These are phyloP conservation scores for Bretschneidera sinensis DNA, from an alignment of 345 rosid species.

Conservation along the genomic window DNA sequence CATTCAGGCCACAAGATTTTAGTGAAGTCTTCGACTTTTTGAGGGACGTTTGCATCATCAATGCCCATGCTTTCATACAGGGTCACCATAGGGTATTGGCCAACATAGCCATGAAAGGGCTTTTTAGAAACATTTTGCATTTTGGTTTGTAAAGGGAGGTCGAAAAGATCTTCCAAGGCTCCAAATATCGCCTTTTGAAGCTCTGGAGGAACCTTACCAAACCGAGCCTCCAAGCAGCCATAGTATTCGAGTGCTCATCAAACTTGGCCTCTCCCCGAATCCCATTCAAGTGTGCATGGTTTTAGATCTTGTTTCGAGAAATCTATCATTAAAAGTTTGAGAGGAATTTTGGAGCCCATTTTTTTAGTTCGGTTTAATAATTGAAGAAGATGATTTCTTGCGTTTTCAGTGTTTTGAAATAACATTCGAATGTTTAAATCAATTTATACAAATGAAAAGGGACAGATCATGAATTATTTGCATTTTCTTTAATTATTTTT, in stretches of 20 bases:
- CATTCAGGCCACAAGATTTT: conserved; percentile 48
- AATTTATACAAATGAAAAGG: no score
- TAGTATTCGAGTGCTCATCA: conserved; percentile 44
- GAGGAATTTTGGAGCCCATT: conserved; percentile 38
- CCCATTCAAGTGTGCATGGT: conserved; percentile 44
- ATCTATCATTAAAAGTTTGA: conserved; percentile 36
- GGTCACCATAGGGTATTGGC: conserved; percentile 50
- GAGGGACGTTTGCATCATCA: conserved; percentile 33
- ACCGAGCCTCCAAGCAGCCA: conserved; percentile 64
- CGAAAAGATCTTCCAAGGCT: conserved; percentile 45
- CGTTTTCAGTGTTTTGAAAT: no score
- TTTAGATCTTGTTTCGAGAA: conserved; percentile 34
- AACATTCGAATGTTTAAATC: no score
- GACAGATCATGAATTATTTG: no score
- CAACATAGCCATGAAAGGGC: conserved; percentile 55
- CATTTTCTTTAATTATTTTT: no score
- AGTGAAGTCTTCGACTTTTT: conserved; percentile 32
- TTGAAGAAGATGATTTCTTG: no score
- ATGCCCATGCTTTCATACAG: conserved; percentile 63
- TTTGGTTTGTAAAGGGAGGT: conserved; percentile 50
- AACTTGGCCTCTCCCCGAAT: conserved; percentile 29
- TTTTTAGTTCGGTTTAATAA: no score
- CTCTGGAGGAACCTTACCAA: conserved; percentile 32
- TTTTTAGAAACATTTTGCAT: conserved; percentile 37
- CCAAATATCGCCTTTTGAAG: conserved; percentile 26